Percentiles rank a stretch among this genome's conserved stretches.
Evolutionary conservation across 2,329 filamentous ascomycete species (phyloP).

Genomic region (Beauveria australis): DNA sequence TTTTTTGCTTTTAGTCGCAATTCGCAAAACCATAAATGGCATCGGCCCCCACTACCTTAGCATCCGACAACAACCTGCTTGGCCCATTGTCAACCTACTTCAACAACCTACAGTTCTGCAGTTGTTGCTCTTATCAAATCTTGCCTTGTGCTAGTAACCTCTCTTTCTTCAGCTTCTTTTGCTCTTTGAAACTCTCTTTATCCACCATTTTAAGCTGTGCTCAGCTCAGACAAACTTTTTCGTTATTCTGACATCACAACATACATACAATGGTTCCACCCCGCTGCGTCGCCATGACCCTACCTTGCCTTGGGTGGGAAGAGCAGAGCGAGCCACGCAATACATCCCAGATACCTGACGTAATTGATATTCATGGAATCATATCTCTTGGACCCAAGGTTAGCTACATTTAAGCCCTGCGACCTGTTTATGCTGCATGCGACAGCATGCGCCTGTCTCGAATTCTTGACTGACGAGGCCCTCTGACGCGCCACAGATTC

Average conservation of each 20-base stretch:
- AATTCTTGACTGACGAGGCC: not conserved
- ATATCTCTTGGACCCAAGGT: slow-evolving; percentile 10
- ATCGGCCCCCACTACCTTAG: slow-evolving; percentile 21
- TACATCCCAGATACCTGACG: not conserved
- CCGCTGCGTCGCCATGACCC: not conserved
- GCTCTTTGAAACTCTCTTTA: not conserved
- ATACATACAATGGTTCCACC: slow-evolving; percentile 8
- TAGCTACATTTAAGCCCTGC: not conserved
- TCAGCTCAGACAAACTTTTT: not conserved
- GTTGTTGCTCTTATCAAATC: not conserved
- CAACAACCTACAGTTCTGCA: not conserved
- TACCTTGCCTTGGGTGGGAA: not conserved
- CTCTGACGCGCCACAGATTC: slow-evolving; percentile 24
- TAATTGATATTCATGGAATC: not conserved
- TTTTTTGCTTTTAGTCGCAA: slow-evolving; percentile 9
- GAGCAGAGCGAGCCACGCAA: not conserved
- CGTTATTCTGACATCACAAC: not conserved
- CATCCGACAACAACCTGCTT: not conserved
- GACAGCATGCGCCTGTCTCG: not conserved
- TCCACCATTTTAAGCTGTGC: not conserved
- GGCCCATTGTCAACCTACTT: not conserved
- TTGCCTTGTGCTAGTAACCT: not conserved
- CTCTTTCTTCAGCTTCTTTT: not conserved
- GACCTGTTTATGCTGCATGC: not conserved
- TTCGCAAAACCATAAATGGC: slow-evolving; percentile 26